These are phyloP conservation scores for Kondoa subrosea DNA, from an alignment of 768 basidiomycete genomes.

Conservation along the genomic window DNA sequence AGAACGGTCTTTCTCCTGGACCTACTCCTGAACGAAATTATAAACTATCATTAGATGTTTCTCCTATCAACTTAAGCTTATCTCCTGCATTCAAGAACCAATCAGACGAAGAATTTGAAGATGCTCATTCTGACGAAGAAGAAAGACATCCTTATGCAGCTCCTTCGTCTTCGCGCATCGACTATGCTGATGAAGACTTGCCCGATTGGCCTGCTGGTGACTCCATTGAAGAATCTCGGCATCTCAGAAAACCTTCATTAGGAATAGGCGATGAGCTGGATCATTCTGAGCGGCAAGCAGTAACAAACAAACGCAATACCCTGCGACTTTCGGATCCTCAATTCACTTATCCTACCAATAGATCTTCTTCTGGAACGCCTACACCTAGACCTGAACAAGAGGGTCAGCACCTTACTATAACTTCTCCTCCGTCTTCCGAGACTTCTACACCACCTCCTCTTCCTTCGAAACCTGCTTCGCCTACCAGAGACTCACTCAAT, in stretches of 20 bases:
- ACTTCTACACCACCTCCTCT: background rate
- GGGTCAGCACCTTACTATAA: background rate
- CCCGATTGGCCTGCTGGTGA: background rate
- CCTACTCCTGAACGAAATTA: background rate
- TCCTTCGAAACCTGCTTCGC: background rate
- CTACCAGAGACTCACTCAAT: background rate
- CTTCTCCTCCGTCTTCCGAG: background rate
- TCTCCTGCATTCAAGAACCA: background rate
- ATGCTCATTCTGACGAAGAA: background rate
- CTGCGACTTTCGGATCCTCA: background rate
- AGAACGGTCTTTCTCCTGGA: background rate
- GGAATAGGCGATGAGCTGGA: background rate
- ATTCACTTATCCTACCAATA: background rate
- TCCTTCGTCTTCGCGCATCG: background rate
- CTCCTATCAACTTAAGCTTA: background rate
- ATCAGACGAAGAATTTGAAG: background rate
- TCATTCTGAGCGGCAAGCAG: background rate
- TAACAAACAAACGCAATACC: background rate
- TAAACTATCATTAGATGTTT: background rate
- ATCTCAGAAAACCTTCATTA: background rate
- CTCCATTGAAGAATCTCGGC: background rate
- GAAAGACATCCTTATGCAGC: background rate
- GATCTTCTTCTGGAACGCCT: background rate
- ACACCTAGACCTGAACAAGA: background rate
- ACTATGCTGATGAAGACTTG: background rate